Evolutionary conservation across 169 alveolate genomes (phyloP).

Genomic region (Eimeria maxima): DNA sequence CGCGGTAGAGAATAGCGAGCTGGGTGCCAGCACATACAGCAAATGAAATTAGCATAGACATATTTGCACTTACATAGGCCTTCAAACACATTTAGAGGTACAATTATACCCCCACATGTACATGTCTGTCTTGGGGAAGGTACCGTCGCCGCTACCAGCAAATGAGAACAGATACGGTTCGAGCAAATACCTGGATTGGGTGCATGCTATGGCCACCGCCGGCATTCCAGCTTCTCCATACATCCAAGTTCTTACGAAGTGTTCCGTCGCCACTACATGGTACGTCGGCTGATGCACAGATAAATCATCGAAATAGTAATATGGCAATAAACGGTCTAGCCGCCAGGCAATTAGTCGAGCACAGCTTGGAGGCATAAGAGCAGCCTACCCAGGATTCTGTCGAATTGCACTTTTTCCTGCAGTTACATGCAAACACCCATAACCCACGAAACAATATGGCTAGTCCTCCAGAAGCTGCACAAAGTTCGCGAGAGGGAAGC

Average conservation of each 20-base stretch:
- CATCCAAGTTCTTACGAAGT: slow-evolving; percentile 94
- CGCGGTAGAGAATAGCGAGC: slow-evolving; percentile 92
- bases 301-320: neutral
- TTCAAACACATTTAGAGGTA: neutral
- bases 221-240: slow-evolving; percentile 89
- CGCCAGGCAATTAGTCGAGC: neutral
- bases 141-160: neutral
- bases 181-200: slow-evolving; percentile 73
- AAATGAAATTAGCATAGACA: slow-evolving; percentile 74
- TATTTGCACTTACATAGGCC: no score
- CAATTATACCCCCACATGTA: neutral
- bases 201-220: slow-evolving; percentile 78
- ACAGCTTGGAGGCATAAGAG: neutral
- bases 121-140: neutral
- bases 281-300: slow-evolving; percentile 91
- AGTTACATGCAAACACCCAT: neutral
- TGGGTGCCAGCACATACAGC: slow-evolving; percentile 80
- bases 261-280: slow-evolving; percentile 99
- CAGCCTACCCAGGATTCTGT: slow-evolving; percentile 59
- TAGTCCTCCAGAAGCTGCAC: neutral
- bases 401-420: slow-evolving; percentile 56
- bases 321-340: no score
- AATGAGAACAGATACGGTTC: neutral
- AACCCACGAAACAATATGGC: neutral
- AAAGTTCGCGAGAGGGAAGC: neutral